Evolutionary conservation across 139 green algal species (phyloP).

Genomic region (Picochlorum sp.): DNA sequence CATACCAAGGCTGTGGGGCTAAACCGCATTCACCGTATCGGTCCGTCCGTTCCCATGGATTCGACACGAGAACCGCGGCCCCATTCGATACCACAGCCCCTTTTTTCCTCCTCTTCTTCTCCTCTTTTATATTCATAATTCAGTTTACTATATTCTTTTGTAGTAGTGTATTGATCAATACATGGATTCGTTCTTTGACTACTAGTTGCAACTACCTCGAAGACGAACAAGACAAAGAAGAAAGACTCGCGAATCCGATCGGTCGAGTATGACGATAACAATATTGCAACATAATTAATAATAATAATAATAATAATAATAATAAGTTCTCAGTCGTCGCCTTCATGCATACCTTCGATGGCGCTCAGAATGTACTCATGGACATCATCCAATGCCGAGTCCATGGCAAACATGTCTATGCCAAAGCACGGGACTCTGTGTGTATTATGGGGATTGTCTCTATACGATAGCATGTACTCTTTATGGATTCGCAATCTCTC

Average conservation of each 20-base stretch:
- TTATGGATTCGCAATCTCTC: no score
- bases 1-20: not conserved
- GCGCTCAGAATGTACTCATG: not conserved
- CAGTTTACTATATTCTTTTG: no score
- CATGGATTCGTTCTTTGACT: no score
- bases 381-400: slow-evolving; percentile 8
- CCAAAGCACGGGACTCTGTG: not conserved
- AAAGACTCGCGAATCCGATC: not conserved
- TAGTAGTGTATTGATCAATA: no score
- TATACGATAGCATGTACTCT: no score
- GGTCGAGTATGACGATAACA: not conserved
- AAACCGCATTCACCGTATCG: slow-evolving; percentile 24
- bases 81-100: not conserved
- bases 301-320: no score
- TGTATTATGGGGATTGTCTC: no score
- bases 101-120: not conserved
- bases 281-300: no score
- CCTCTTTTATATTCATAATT: no score
- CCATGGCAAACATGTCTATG: slow-evolving; percentile 36
- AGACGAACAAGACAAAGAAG: not conserved
- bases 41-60: slow-evolving; percentile 2
- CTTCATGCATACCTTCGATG: not conserved
- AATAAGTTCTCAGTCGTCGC: not conserved
- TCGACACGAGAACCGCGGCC: not conserved
- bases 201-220: no score